These are phyloP conservation scores for Phytophthora idaei DNA, from an alignment of 352 stramenopile species.

Conservation along the genomic window DNA sequence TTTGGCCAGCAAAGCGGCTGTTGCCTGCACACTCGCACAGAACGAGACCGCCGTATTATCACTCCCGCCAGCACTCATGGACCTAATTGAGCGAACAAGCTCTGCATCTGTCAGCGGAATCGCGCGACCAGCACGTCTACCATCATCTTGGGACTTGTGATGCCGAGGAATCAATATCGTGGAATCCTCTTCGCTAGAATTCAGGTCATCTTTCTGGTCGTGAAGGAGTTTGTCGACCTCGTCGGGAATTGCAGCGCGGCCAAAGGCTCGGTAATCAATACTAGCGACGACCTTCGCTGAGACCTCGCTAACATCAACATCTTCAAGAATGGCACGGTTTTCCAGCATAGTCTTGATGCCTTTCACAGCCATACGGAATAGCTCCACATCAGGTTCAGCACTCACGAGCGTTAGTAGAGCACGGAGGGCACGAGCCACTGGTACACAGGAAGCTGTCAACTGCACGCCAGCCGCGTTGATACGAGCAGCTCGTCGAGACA, in stretches of 20 bases:
- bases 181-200: constrained; percentile 8
- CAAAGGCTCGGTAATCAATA: constrained; percentile 85
- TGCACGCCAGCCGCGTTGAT: constrained; percentile 31
- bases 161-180: constrained; percentile 11
- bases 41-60: constrained; percentile 22
- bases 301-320: constrained; percentile 88
- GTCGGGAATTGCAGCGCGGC: constrained; percentile 71
- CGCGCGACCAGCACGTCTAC: constrained; percentile 5
- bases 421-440: constrained; percentile 61
- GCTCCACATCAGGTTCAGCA: constrained; percentile 62
- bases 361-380: constrained; percentile 81
- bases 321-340: constrained; percentile 77
- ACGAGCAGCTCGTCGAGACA: constrained; percentile 46
- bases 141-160: constrained; percentile 21
- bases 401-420: constrained; percentile 79
- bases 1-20: constrained; percentile 57
- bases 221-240: constrained; percentile 47
- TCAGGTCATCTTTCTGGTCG: constrained; percentile 22
- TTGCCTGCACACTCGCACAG: constrained; percentile 30
- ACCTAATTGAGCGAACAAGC: constrained; percentile 37
- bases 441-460: constrained; percentile 55
- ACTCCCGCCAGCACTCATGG: constrained; percentile 7
- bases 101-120: constrained; percentile 34
- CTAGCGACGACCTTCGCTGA: constrained; percentile 80
- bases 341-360: constrained; percentile 77